Percentiles rank a stretch among this genome's conserved stretches.
These are phyloP conservation scores for Botrytis byssoidea DNA, from an alignment of 2,329 filamentous ascomycete species.

Conservation along the genomic window DNA sequence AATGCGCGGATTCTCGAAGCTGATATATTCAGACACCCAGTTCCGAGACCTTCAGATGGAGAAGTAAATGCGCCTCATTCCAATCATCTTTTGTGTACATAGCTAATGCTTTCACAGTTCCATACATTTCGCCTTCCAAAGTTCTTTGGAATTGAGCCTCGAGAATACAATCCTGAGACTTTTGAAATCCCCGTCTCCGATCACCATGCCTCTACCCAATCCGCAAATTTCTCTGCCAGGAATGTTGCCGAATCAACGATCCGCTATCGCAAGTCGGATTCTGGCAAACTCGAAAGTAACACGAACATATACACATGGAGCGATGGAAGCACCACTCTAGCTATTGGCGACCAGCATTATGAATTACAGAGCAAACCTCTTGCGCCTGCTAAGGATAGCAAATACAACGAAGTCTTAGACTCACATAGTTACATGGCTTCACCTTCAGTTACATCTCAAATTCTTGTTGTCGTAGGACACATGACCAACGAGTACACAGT, in stretches of 20 bases:
- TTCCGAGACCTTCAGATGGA: slow-evolving; percentile 69
- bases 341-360: slow-evolving; percentile 74
- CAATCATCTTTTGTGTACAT: neutral
- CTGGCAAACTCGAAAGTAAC: slow-evolving; percentile 68
- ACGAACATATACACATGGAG: slow-evolving; percentile 74
- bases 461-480: slow-evolving; percentile 72
- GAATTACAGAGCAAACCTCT: slow-evolving; percentile 70
- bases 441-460: slow-evolving; percentile 64
- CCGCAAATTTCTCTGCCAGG: slow-evolving; percentile 53
- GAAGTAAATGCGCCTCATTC: slow-evolving; percentile 48
- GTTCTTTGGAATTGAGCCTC: slow-evolving; percentile 69
- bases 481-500: slow-evolving; percentile 71
- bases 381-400: slow-evolving; percentile 53
- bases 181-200: slow-evolving; percentile 64
- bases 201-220: slow-evolving; percentile 49
- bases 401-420: slow-evolving; percentile 67
- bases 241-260: slow-evolving; percentile 62
- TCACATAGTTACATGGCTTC: slow-evolving; percentile 74
- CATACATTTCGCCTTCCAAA: slow-evolving; percentile 69
- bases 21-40: slow-evolving; percentile 64
- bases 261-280: slow-evolving; percentile 66
- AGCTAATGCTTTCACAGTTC: slow-evolving; percentile 48
- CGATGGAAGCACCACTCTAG: slow-evolving; percentile 73
- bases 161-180: slow-evolving; percentile 62
- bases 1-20: slow-evolving; percentile 60